Percentiles rank a stretch among this genome's conserved stretches.
These are phyloP conservation scores for Arthrobotrys iridis DNA, from an alignment of 2,329 filamentous ascomycete genomes.

Conservation along the genomic window DNA sequence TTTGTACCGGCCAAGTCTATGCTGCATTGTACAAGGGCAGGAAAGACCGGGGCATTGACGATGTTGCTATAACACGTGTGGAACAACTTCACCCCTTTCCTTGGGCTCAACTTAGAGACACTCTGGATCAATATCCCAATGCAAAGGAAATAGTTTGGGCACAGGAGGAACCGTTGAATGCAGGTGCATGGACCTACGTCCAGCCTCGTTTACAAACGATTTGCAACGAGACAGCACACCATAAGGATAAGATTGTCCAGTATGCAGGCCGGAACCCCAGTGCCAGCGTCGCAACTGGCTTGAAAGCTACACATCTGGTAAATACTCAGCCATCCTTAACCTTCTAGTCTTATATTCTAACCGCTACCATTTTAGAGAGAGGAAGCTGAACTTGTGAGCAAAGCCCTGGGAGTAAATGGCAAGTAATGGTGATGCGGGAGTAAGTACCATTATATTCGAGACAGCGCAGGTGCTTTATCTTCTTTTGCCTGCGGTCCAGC, in stretches of 20 bases:
- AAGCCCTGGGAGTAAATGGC: constrained; percentile 20
- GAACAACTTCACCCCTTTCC: constrained; percentile 99
- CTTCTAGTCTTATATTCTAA: not conserved
- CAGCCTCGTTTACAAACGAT: constrained; percentile 97
- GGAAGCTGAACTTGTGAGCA: constrained; percentile 42
- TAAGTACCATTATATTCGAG: not conserved
- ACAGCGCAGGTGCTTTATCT: not conserved
- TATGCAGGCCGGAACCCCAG: constrained; percentile 95
- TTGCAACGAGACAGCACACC: constrained; percentile 78
- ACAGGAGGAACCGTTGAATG: constrained; percentile 97
- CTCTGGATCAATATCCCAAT: constrained; percentile 96
- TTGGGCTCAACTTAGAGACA: constrained; percentile 95
- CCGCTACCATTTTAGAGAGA: constrained; percentile 15
- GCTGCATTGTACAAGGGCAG: constrained; percentile 90
- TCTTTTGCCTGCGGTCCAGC: not conserved
- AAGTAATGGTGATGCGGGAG: not conserved
- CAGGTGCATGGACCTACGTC: constrained; percentile 95
- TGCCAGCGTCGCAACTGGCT: constrained; percentile 90
- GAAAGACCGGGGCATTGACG: constrained; percentile 82
- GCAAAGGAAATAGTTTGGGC: constrained; percentile 97
- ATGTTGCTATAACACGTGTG: constrained; percentile 92
- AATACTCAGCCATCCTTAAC: not conserved
- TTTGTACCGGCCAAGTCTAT: constrained; percentile 96
- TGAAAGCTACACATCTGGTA: constrained; percentile 77
- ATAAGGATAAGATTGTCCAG: constrained; percentile 94